Percentiles rank a stretch among this genome's conserved stretches.
Conservation (phyloP, 1,284 basidiomycete species). For the Cryptococcus sp. region DNA sequence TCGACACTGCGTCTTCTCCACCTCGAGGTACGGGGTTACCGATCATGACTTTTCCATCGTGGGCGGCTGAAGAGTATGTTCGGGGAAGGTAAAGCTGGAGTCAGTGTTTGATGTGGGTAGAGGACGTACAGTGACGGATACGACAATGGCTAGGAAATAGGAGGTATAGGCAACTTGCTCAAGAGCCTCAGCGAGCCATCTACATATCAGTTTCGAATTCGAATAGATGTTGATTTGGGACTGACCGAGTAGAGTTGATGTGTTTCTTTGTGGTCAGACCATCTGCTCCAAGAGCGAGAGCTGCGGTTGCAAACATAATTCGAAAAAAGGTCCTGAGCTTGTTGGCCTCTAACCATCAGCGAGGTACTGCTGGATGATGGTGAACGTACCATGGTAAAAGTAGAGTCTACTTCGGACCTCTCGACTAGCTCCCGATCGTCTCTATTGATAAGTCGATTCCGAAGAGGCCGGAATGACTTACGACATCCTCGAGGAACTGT, state of each 20-base stretch:
- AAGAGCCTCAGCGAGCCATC: background rate
- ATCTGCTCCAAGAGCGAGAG: conserved; percentile 24
- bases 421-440: conserved; percentile 30
- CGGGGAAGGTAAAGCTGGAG: background rate
- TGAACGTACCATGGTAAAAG: conserved; percentile 27
- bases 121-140: background rate
- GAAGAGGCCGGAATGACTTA: conserved; percentile 6
- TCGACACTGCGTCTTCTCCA: background rate
- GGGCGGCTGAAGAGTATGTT: background rate
- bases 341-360: conserved; percentile 19
- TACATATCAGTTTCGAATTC: background rate
- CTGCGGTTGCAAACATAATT: conserved; percentile 13
- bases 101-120: background rate
- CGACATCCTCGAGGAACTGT: conserved; percentile 25
- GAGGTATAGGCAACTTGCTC: background rate
- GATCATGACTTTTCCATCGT: background rate
- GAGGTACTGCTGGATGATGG: background rate
- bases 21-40: background rate
- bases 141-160: conserved; percentile 3
- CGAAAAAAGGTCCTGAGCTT: conserved; percentile 33
- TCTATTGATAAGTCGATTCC: conserved; percentile 9
- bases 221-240: background rate
- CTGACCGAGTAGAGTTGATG: conserved; percentile 10
- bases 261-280: conserved; percentile 14
- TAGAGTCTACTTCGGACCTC: conserved; percentile 30